Evolutionary conservation across 176 grass and related monocot genomes (phyloP), one percentile per base, ranked within the genome.

Genomic region (Typha latifolia): DNA sequence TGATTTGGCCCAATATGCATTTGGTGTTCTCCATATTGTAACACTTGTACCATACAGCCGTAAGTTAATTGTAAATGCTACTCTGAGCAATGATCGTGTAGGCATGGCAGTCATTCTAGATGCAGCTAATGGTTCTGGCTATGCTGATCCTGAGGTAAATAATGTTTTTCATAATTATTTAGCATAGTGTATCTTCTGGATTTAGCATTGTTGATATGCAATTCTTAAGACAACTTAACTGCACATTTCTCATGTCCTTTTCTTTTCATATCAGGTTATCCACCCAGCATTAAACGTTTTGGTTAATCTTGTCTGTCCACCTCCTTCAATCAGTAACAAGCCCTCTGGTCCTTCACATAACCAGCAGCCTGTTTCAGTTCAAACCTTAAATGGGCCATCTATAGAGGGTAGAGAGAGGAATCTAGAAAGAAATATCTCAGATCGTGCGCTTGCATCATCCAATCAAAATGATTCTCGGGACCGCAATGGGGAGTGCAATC

Each of bases 271-370:
- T 68, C 78, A 97, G 93, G 89, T 99, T 49, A 87, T 99, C 16
- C 87, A 84, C 67, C 94, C 94, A n/a, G 83, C 94, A 49, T 78
- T 99, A 73, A 87, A 93, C 75, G 88, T 99, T 8, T 81, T 99
- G 4, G 90, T 99, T 64, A 99, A 99, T 84, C 94, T 99, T 26
- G 94, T 99, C 66, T 99, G 88, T 49, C 94, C 94, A 14, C 94
- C 94, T 70, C 89, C 94, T 73, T 92, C 94, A 66, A 89, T 99
- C 66, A 99, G 94, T 78, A 99, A 82, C 70, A 99, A 93, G 61
- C 80, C 78, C 13, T 89, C 75, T 24, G 23, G 32, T 27, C 79
- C 53, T 72, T 67, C 57, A 64, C 78, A 78, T 23, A 86, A 81
- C 77, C 85, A 79, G 66, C 93, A 87, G 62, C 78, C 86, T 80